Percentiles rank a stretch among this genome's conserved stretches.
Evolutionary conservation across 208 protist genomes (phyloP).

Genomic region (Plasmodiophora brassicae): DNA sequence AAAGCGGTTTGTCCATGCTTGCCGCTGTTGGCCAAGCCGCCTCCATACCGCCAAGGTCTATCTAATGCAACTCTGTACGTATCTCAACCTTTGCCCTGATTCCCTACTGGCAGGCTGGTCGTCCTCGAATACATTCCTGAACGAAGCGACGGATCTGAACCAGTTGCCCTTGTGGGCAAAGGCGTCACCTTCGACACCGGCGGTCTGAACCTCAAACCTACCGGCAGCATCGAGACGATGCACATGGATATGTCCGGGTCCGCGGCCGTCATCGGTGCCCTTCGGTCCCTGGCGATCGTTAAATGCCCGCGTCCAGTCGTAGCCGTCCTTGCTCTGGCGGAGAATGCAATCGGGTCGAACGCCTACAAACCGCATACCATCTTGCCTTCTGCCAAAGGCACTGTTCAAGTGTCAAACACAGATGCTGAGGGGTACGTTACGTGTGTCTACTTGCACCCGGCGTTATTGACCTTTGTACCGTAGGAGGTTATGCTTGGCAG

Average conservation of each 20-base stretch:
- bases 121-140: slow-evolving; percentile 18
- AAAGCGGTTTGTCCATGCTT: slow-evolving; percentile 15
- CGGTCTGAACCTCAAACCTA: slow-evolving; percentile 19
- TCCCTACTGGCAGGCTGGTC: neutral
- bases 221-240: slow-evolving; percentile 3
- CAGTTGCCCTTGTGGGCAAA: neutral
- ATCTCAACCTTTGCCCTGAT: neutral
- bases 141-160: neutral
- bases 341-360: slow-evolving; percentile 8
- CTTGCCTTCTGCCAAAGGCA: neutral
- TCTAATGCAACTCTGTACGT: neutral
- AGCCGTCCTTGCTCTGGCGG: neutral
- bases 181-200: slow-evolving; percentile 10
- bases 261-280: neutral
- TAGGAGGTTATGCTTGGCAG: neutral
- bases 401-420: slow-evolving; percentile 6
- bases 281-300: neutral
- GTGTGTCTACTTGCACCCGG: neutral
- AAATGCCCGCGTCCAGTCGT: neutral
- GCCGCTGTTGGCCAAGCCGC: slow-evolving; percentile 3
- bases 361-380: slow-evolving; percentile 16
- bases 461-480: neutral
- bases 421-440: slow-evolving; percentile 12
- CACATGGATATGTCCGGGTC: slow-evolving; percentile 22
- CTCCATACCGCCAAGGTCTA: neutral